A percentile compares a stretch with the other conserved stretches of the same genome.
phyloP scores from a whole-genome alignment of 306 rosid genomes.

The Sindora glabra region DNA sequence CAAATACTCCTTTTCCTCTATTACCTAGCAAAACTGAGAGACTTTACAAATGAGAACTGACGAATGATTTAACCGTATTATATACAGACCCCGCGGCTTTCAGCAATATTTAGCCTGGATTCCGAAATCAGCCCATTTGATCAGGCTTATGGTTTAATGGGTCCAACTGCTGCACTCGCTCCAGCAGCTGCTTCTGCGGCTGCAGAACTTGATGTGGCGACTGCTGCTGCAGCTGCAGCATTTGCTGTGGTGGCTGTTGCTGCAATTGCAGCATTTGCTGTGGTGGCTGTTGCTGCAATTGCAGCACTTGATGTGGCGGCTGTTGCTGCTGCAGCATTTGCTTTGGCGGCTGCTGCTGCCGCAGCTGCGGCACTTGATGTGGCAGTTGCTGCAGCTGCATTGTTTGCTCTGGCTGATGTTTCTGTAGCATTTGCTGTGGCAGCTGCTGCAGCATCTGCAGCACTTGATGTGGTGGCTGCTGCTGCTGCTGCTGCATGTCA shows the following conservation, averaged over 20 bases:
- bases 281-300: constrained; percentile 3
- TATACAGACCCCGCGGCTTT: not conserved
- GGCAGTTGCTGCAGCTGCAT: constrained; percentile 15
- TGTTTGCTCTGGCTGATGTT: too few species aligned
- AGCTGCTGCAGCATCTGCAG: constrained; percentile 33
- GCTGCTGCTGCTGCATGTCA: constrained; percentile 24
- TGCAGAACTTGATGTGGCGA: constrained; percentile 15
- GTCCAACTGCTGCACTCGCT: too few species aligned
- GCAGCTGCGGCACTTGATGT: constrained; percentile 21
- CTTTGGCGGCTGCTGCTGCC: not conserved
- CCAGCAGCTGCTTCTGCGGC: constrained; percentile 14
- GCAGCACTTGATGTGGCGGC: constrained; percentile 13
- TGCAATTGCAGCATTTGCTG: constrained; percentile 26
- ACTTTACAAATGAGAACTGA: constrained; percentile 13
- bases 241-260: not conserved
- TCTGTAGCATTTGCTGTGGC: not conserved
- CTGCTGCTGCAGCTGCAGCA: constrained; percentile 22
- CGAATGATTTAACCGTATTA: not conserved
- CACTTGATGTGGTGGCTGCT: not conserved
- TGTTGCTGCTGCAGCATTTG: constrained; percentile 28
- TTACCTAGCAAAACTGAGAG: not conserved
- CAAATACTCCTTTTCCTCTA: constrained; percentile 5
- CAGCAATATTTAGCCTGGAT: constrained; percentile 15
- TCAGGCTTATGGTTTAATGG: constrained; percentile 6
- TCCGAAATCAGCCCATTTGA: constrained; percentile 11